A percentile compares a stretch with the other conserved stretches of the same genome.
phyloP scores from a whole-genome alignment of 2,329 filamentous ascomycete genomes.

The Sporothrix sp. region DNA sequence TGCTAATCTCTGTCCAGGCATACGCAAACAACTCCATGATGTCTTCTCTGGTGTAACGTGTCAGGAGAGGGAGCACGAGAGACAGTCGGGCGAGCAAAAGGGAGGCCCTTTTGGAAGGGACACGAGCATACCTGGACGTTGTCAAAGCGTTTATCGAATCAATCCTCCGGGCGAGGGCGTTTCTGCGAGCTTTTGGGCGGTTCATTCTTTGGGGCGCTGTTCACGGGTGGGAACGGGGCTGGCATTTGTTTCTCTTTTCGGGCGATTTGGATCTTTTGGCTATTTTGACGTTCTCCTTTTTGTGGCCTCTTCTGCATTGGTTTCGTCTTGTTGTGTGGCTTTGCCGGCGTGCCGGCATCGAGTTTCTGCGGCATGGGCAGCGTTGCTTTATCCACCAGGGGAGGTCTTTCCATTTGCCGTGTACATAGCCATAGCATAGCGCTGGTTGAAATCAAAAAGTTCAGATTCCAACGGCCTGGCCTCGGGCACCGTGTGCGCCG shows the following conservation, averaged over 20 bases:
- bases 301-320: not conserved
- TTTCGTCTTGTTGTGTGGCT: not conserved
- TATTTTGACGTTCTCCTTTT: not conserved
- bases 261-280: not conserved
- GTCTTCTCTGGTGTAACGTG: slow-evolving; percentile 59
- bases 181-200: not conserved
- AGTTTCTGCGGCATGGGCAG: too few relatives aligned
- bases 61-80: too few relatives aligned
- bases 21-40: slow-evolving; percentile 79
- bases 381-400: not conserved
- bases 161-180: slow-evolving; percentile 1
- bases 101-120: not conserved
- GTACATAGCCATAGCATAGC: too few relatives aligned
- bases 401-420: too few relatives aligned
- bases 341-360: not conserved
- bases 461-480: too few relatives aligned
- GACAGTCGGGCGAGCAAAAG: too few relatives aligned
- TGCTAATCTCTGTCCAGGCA: slow-evolving; percentile 43
- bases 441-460: too few relatives aligned
- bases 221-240: not conserved
- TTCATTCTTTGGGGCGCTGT: not conserved
- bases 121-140: too few relatives aligned
- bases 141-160: too few relatives aligned
- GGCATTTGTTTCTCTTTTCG: not conserved
- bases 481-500: too few relatives aligned